Conservation (phyloP, 2,329 filamentous ascomycete species). For the Akanthomyces dipterigenus region DNA sequence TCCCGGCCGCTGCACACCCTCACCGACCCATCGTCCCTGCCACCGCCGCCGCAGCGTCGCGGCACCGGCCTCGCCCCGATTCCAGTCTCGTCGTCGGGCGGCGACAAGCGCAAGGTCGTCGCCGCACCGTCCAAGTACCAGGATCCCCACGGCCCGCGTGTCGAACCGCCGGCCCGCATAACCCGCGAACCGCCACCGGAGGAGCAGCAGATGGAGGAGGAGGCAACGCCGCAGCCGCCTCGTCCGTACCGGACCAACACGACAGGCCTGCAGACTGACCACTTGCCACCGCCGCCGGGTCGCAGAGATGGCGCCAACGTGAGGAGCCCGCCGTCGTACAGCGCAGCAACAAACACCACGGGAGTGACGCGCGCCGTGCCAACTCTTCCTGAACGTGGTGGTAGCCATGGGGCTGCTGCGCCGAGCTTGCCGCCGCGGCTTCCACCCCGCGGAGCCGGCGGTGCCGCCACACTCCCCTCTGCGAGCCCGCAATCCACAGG, state of each 20-base stretch:
- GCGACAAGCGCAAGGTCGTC: constrained; percentile 21
- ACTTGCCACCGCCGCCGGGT: constrained; percentile 65
- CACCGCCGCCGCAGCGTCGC: constrained; percentile 65
- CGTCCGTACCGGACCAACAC: constrained; percentile 64
- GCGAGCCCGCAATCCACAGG: constrained; percentile 23
- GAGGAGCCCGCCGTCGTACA: constrained; percentile 24
- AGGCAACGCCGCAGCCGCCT: constrained; percentile 39
- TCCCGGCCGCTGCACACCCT: constrained; percentile 61
- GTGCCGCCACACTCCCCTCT: constrained; percentile 13
- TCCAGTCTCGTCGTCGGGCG: constrained; percentile 15
- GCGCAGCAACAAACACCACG: constrained; percentile 23
- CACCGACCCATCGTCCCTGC: constrained; percentile 71
- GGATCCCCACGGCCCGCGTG: constrained; percentile 21
- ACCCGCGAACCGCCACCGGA: constrained; percentile 4
- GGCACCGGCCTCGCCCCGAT: constrained; percentile 27
- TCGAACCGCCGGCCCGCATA: constrained; percentile 15
- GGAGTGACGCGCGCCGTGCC: constrained; percentile 15
- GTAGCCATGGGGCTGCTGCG: constrained; percentile 29
- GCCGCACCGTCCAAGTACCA: constrained; percentile 28
- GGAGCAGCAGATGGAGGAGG: constrained; percentile 10
- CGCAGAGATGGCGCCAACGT: constrained; percentile 38
- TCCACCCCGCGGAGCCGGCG: constrained; percentile 39
- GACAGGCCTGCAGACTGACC: constrained; percentile 60
- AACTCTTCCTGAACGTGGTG: constrained; percentile 12
- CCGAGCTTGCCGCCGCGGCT: constrained; percentile 67